Percentiles rank a stretch among this genome's conserved stretches.
Evolutionary conservation across 1,139 yeast genomes (phyloP).

Genomic region (Candida buenavistaensis): DNA sequence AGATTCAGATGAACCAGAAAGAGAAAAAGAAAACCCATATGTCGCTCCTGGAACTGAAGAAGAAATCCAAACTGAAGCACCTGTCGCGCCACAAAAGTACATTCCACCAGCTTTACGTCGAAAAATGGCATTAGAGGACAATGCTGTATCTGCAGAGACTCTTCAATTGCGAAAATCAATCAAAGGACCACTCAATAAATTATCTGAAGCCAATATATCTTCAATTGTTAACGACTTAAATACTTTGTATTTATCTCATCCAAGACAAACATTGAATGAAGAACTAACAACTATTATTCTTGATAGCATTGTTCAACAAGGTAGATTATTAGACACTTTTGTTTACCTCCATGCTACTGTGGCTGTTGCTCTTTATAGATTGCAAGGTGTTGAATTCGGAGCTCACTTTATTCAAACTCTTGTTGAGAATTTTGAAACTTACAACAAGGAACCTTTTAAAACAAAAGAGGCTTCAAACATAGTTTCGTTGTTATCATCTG

Average conservation of each 20-base stretch:
- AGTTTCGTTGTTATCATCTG: conserved; percentile 70
- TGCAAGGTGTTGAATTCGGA: conserved; percentile 88
- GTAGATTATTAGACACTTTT: conserved; percentile 70
- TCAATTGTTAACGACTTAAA: conserved; percentile 71
- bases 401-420: conserved; percentile 80
- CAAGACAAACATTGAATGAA: conserved; percentile 78
- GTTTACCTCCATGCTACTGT: conserved; percentile 79
- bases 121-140: conserved; percentile 41
- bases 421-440: conserved; percentile 61
- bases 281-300: conserved; percentile 61
- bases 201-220: conserved; percentile 81
- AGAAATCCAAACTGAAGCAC: conserved; percentile 9
- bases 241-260: conserved; percentile 58
- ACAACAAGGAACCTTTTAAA: conserved; percentile 24
- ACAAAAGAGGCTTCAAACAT: conserved; percentile 69
- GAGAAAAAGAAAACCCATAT: conserved; percentile 73
- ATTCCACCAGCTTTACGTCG: conserved; percentile 84
- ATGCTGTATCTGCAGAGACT: conserved; percentile 46
- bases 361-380: conserved; percentile 69
- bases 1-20: conserved; percentile 35
- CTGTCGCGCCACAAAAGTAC: conserved; percentile 44
- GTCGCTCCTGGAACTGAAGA: conserved; percentile 60
- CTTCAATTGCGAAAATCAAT: conserved; percentile 56
- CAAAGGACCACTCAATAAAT: conserved; percentile 80
- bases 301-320: conserved; percentile 68